A percentile compares a stretch with the other conserved stretches of the same genome.
These are phyloP conservation scores for Phoma sp. DNA, from an alignment of 2,329 filamentous ascomycete genomes.

Conservation along the genomic window DNA sequence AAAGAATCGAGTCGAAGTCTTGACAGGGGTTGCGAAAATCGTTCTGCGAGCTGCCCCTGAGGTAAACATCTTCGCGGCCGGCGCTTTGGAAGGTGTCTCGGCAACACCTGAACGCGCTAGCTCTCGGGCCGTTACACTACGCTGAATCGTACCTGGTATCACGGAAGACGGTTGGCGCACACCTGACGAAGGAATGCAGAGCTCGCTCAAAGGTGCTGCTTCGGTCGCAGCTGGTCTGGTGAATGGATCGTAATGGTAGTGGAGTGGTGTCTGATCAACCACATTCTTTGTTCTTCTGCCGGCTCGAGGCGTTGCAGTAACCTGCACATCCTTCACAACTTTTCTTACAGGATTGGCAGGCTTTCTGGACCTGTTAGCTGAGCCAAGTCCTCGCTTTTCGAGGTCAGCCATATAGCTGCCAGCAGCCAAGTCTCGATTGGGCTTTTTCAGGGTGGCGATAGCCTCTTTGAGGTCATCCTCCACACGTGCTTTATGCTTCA, in stretches of 20 bases:
- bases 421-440: conserved; percentile 73
- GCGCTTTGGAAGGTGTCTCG: conserved; percentile 53
- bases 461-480: conserved; percentile 76
- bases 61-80: conserved; percentile 38
- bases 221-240: conserved; percentile 22
- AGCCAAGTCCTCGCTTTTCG: conserved; percentile 59
- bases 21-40: conserved; percentile 45
- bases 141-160: conserved; percentile 37
- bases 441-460: conserved; percentile 75
- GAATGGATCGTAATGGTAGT: conserved; percentile 36
- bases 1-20: conserved; percentile 18
- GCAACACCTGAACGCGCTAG: conserved; percentile 41
- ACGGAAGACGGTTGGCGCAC: conserved; percentile 36
- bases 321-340: conserved; percentile 45
- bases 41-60: conserved; percentile 33
- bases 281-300: conserved; percentile 42
- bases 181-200: conserved; percentile 51
- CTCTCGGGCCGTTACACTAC: conserved; percentile 37
- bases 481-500: conserved; percentile 69
- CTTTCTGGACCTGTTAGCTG: conserved; percentile 38
- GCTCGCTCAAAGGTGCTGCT: conserved; percentile 35
- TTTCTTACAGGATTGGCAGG: conserved; percentile 36
- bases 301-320: conserved; percentile 53
- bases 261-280: conserved; percentile 38
- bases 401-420: conserved; percentile 71